Percentiles rank a stretch among this genome's conserved stretches.
These are phyloP conservation scores for Diaporthe sp. DNA, from an alignment of 2,329 filamentous ascomycete species.

Conservation along the genomic window DNA sequence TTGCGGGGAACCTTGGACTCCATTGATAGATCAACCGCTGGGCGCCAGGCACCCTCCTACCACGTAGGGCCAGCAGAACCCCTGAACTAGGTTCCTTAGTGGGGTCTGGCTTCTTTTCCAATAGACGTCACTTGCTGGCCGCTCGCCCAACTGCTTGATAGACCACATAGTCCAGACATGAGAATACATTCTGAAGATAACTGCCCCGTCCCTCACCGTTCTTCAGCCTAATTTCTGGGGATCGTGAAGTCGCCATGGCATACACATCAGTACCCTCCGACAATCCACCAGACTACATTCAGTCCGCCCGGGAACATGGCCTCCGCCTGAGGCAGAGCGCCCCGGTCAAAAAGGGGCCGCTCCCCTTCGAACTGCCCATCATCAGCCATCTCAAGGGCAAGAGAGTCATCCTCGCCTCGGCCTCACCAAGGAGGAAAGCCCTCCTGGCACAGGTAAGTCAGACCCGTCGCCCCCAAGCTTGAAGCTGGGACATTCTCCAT, in stretches of 20 bases:
- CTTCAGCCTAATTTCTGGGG: conserved; percentile 26
- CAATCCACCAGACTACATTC: conserved; percentile 62
- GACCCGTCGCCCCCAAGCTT: too few relatives aligned
- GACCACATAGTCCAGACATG: neutral
- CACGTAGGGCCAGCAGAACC: conserved; percentile 23
- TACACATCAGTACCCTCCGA: conserved; percentile 50
- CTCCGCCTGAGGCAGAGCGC: conserved; percentile 52
- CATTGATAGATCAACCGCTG: neutral
- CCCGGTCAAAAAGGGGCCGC: conserved; percentile 65
- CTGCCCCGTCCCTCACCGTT: neutral
- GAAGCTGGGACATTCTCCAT: neutral
- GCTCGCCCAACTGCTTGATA: neutral
- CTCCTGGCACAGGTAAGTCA: conserved; percentile 77
- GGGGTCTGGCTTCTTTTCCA: neutral
- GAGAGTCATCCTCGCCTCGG: conserved; percentile 90
- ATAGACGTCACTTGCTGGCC: conserved; percentile 19
- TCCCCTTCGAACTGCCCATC: conserved; percentile 84
- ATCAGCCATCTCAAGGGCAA: conserved; percentile 82
- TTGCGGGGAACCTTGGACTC: conserved; percentile 21
- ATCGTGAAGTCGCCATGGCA: conserved; percentile 37
- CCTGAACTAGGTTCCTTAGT: conserved; percentile 16
- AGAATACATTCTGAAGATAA: neutral
- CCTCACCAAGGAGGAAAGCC: conserved; percentile 86
- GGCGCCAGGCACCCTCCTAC: neutral
- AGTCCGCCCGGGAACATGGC: conserved; percentile 57